Conservation (phyloP, 306 rosid species). For the Gastrolobium villosum region DNA sequence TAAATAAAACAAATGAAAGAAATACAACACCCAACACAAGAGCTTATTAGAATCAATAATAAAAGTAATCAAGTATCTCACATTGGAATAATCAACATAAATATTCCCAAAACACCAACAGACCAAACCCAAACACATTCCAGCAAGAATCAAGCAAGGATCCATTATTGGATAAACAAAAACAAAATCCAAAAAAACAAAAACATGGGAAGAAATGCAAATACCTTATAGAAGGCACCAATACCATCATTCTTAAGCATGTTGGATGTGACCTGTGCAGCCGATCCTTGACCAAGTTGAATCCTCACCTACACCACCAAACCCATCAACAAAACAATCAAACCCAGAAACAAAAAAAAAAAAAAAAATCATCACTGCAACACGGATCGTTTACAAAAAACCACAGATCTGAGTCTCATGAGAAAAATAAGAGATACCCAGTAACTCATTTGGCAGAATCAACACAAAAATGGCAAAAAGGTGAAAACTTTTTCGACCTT, state of each 20-base stretch:
- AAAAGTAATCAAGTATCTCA: neutral
- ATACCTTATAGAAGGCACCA: constrained; percentile 89
- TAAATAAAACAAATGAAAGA: constrained; percentile 17
- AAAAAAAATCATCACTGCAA: neutral
- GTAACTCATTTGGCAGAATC: neutral
- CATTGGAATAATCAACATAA: constrained; percentile 29
- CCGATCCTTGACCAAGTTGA: constrained; percentile 98
- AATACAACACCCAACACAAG: constrained; percentile 20
- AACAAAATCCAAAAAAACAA: constrained; percentile 20
- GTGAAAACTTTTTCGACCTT: constrained; percentile 61
- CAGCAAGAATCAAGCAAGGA: constrained; percentile 30
- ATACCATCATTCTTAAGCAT: constrained; percentile 95
- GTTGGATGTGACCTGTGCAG: constrained; percentile 67
- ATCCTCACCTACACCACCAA: constrained; percentile 82
- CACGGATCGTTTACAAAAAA: constrained; percentile 19
- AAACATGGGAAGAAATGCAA: constrained; percentile 14
- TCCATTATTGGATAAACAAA: constrained; percentile 21
- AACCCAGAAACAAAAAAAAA: neutral
- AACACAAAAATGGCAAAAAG: neutral
- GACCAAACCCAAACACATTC: neutral
- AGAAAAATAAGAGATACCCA: constrained; percentile 28
- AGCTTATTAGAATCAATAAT: neutral
- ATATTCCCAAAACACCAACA: neutral
- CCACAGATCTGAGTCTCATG: constrained; percentile 64
- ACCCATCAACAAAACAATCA: constrained; percentile 25